A percentile compares a stretch with the other conserved stretches of the same genome.
Conservation (phyloP, 257 asterid genomes). For the Petunia axillaris region DNA sequence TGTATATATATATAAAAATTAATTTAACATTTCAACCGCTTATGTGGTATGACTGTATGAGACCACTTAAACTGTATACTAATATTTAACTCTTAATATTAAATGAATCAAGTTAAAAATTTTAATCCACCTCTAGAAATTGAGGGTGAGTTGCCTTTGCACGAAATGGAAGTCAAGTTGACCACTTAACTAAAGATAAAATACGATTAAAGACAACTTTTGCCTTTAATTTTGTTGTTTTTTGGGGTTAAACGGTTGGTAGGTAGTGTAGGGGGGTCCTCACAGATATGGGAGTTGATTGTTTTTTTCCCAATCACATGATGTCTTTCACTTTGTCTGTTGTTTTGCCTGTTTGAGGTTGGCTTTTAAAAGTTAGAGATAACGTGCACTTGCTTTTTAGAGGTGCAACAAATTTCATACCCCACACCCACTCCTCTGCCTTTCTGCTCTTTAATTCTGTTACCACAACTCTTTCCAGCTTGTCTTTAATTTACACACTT, state of each 20-base stretch:
- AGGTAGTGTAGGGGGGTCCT: neutral
- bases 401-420: conserved; percentile 2
- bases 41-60: too few relatives aligned
- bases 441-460: neutral
- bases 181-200: neutral
- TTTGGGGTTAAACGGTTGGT: conserved; percentile 1
- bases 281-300: neutral
- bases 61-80: too few relatives aligned
- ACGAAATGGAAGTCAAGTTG: neutral
- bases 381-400: conserved; percentile 3
- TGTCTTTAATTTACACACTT: neutral
- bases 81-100: too few relatives aligned
- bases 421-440: neutral
- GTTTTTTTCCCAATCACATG: neutral
- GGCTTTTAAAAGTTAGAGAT: neutral
- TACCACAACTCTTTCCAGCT: neutral
- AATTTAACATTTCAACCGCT: too few relatives aligned
- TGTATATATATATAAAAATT: too few relatives aligned
- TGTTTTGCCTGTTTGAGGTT: neutral
- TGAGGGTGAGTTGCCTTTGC: too few relatives aligned
- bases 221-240: neutral
- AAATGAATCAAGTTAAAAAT: too few relatives aligned
- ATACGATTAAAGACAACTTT: neutral
- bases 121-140: too few relatives aligned
- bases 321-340: neutral